phyloP scores from a whole-genome alignment of 2,329 filamentous ascomycete genomes.

The Beauveria asiatica region DNA sequence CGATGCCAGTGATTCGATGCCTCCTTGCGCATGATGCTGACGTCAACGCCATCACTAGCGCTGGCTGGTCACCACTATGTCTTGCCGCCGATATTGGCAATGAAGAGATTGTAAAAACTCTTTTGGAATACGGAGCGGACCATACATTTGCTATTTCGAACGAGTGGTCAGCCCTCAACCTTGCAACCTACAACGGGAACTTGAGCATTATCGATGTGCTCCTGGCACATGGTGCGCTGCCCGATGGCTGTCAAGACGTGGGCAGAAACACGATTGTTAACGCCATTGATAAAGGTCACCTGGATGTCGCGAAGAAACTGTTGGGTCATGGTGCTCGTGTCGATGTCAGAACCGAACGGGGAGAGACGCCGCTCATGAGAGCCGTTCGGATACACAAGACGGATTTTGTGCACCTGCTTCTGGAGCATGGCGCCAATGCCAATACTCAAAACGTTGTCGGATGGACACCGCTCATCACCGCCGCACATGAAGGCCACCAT shows the following conservation, averaged over 20 bases:
- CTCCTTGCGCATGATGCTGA: conserved; percentile 20
- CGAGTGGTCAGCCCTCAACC: conserved; percentile 18
- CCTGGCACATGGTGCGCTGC: neutral
- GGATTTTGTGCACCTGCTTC: neutral
- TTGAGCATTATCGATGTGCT: neutral
- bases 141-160: conserved; percentile 16
- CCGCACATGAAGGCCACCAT: neutral
- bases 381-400: neutral
- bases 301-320: neutral
- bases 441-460: neutral
- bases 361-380: conserved; percentile 8
- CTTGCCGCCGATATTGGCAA: conserved; percentile 19
- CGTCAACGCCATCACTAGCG: conserved; percentile 17
- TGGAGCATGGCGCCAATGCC: neutral
- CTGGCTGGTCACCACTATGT: conserved; percentile 17
- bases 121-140: conserved; percentile 21
- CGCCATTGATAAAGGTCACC: conserved; percentile 15
- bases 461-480: neutral
- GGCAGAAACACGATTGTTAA: conserved; percentile 1
- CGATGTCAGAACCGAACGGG: neutral
- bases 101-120: neutral
- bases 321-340: neutral
- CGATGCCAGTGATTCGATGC: neutral
- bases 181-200: conserved; percentile 18
- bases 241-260: neutral